Evolutionary conservation across 2,329 filamentous ascomycete species (phyloP), one percentile per base, ranked within the genome.

Genomic region (Boeremia lycopersici): DNA sequence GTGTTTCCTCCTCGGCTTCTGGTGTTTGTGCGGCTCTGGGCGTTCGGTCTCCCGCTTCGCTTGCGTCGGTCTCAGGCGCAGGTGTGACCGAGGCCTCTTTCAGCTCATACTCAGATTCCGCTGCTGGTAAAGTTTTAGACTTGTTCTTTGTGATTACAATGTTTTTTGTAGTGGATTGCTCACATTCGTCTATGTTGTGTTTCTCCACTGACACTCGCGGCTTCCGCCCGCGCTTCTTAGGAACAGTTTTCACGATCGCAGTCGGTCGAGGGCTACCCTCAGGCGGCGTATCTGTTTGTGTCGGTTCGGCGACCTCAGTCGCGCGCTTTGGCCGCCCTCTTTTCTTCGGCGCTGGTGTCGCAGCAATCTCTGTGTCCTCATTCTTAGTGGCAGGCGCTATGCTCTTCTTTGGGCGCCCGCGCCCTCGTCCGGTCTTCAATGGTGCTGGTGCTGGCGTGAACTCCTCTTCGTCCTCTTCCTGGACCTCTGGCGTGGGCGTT

Each of bases 381-480:
- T 33, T 17, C 28, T 50, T 39, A 17, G 33, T 15, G n/a, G 8
- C 25, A 19, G 78, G 80, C 23, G 84, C 80, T 7, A 82, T 76
- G 52, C 60, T 54, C 48, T 71, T 72, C 38, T 82, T 77, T 60
- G 83, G 78, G n/a, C 83, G 80, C 48, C 83, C 80, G 57, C 87
- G 83, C 60, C 83, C 69, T 80, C 46, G 79, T 29, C 81, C 84
- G 41, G 78, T 81, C 55, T 82, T 83, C 50, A 83, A 79, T 1
- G 88, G 84, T 42, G 88, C 89, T 1, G 89, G 84, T 41, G 89
- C 89, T 2, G 91, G 91, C 39, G 89, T 89, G 68, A 92, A 95
- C 44, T 96, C 90, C 44, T 93, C 89, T 60, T 90, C 89, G 26
- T 81, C 83, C 13, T 84, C 81, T 30, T 85, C 79, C 56, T 84